Base-by-base conservation (phyloP, 495 filamentous ascomycete genomes). In the Talaromyces thailandensis region DNA sequence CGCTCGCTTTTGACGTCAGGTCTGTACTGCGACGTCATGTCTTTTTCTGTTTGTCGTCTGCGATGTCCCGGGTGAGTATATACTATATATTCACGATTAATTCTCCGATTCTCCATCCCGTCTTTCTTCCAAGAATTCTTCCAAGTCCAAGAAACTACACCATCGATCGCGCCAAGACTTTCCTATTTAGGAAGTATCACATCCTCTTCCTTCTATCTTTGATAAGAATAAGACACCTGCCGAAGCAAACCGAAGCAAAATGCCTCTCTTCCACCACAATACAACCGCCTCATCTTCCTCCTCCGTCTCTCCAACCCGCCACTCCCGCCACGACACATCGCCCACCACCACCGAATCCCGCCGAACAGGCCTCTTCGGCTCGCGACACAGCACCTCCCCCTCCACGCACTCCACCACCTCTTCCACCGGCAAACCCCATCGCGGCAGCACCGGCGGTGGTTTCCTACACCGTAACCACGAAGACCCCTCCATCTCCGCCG, bases 401-500 rank as follows among this genome's bases (percentile, higher is more conserved):
- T 63, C 63, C 9, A 23, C 62, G 4, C 65, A 62, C 4, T 61
- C 56, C 16, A 58, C 62, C 18, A 53, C 66, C 37, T 64, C 66
- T 28, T 67, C 70, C 11, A 58, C 65, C 21, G 62, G 62, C 64
- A 74, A 69, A 62, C 67, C 76, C 31, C 68, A 35, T 11, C 31
- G 31, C 9, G 31, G 31, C 31, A 3, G 2, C 31, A 35, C 8
- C 26, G 6, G 6, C 26, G 5, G 12, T 3, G 73, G 75, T 56
- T 72, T 83, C 48, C 76, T 80, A 56, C 73, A 80, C 63, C 77
- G 77, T 62, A 69, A 24, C 50, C 18, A n/a, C 16, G 75, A 86
- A 63, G 86, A 88, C 69, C 81, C 83, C 0, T 79, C 74, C 56
- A 88, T 88, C 63, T 55, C 76, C 28, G 73, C 79, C 12, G 86